Evolutionary conservation across 2,329 filamentous ascomycete species (phyloP).

Genomic region (Ophiostoma montium): DNA sequence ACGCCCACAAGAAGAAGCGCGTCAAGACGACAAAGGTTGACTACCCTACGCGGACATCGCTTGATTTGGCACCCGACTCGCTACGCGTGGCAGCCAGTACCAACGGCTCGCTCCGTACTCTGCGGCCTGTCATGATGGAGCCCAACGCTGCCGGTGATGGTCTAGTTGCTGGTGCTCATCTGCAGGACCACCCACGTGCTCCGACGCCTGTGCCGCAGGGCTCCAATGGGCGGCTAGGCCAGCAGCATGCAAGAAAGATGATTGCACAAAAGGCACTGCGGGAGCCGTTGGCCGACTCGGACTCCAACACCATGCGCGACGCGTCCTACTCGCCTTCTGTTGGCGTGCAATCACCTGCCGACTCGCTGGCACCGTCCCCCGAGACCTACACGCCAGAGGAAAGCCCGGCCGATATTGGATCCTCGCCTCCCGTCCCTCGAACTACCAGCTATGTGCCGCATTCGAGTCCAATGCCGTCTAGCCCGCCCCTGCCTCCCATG

Average conservation of each 20-base stretch:
- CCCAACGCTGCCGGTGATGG: constrained; percentile 16
- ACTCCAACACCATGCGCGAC: constrained; percentile 18
- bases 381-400: constrained; percentile 39
- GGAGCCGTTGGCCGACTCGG: constrained; percentile 34
- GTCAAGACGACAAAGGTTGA: constrained; percentile 66
- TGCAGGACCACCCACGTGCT: constrained; percentile 60
- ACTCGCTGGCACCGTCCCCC: constrained; percentile 38
- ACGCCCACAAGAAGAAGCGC: constrained; percentile 53
- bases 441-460: constrained; percentile 35
- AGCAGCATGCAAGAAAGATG: constrained; percentile 19
- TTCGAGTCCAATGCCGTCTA: constrained; percentile 59
- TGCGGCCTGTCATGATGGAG: constrained; percentile 54
- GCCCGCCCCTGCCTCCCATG: constrained; percentile 58
- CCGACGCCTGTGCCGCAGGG: constrained; percentile 59
- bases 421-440: constrained; percentile 72
- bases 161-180: constrained; percentile 31
- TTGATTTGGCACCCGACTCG: constrained; percentile 63
- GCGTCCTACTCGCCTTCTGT: constrained; percentile 24
- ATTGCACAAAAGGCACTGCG: constrained; percentile 36
- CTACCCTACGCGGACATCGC: constrained; percentile 38
- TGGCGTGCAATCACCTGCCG: constrained; percentile 39
- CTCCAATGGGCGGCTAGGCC: constrained; percentile 16
- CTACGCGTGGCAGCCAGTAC: constrained; percentile 84
- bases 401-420: constrained; percentile 72
- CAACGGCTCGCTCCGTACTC: constrained; percentile 71